Conservation (phyloP, 495 filamentous ascomycete species). For the Ramalina peruviana region DNA sequence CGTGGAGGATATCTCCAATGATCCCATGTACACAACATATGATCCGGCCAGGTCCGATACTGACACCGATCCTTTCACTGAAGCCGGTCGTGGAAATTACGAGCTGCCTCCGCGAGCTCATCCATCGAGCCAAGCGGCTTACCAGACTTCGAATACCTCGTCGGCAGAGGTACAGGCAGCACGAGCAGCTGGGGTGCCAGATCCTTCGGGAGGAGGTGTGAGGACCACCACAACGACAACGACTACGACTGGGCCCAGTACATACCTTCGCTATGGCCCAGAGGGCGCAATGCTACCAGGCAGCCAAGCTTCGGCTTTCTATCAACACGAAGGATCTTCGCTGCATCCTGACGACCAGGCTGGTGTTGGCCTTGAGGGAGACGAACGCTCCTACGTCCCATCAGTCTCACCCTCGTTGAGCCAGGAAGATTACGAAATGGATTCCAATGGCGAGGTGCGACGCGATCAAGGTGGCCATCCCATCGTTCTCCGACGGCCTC, state of each 20-base stretch:
- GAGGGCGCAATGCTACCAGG: not conserved
- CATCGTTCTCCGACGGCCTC: constrained; percentile 23
- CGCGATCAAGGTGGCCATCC: constrained; percentile 31
- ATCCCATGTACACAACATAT: constrained; percentile 31
- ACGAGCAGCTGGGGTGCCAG: constrained; percentile 1
- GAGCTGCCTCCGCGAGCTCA: constrained; percentile 8
- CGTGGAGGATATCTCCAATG: constrained; percentile 13
- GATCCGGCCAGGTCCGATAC: constrained; percentile 29
- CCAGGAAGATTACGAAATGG: constrained; percentile 42
- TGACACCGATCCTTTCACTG: constrained; percentile 46
- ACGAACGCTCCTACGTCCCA: constrained; percentile 39
- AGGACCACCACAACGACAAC: constrained; percentile 15
- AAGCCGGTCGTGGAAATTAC: constrained; percentile 24
- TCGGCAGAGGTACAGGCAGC: constrained; percentile 14
- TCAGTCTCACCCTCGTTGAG: constrained; percentile 36
- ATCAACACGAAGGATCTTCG: constrained; percentile 29
- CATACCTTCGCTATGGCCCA: constrained; percentile 11
- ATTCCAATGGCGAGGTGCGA: constrained; percentile 32
- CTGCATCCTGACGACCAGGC: constrained; percentile 22
- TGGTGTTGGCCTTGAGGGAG: constrained; percentile 24
- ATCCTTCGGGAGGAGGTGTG: not conserved
- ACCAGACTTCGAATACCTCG: constrained; percentile 15
- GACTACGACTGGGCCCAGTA: constrained; percentile 12
- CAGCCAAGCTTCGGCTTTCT: constrained; percentile 18
- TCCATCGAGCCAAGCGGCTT: constrained; percentile 5